Percentiles rank a stretch among this genome's conserved stretches.
phyloP scores from a whole-genome alignment of 768 basidiomycete species.

The Dacryopinax primogenitus region DNA sequence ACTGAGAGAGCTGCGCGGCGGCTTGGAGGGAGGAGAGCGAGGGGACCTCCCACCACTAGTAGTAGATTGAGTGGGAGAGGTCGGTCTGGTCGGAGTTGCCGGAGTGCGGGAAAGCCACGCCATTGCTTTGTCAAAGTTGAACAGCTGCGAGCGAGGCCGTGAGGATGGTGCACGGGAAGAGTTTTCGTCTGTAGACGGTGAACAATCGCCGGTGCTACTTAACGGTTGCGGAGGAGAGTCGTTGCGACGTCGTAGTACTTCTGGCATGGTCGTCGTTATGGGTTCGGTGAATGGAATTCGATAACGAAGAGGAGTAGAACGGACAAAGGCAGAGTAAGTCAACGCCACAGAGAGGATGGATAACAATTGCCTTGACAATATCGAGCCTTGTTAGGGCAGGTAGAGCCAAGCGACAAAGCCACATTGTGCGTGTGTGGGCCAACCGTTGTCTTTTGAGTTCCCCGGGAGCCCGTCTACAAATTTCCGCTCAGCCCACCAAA shows the following conservation, averaged over 20 bases:
- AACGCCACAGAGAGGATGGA: not conserved
- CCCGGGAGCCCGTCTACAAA: too few relatives aligned
- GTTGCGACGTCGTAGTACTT: not conserved
- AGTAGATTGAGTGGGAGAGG: not conserved
- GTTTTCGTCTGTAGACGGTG: not conserved
- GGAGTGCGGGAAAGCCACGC: not conserved
- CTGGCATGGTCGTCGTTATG: slow-evolving; percentile 1
- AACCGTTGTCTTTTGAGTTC: not conserved
- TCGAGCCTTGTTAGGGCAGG: not conserved
- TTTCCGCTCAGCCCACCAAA: not conserved
- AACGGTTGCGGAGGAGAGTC: not conserved
- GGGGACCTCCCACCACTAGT: not conserved
- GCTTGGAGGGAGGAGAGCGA: not conserved
- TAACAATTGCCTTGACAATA: not conserved
- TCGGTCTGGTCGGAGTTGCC: not conserved
- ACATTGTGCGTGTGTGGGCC: not conserved
- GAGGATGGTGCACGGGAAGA: not conserved
- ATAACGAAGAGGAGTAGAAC: not conserved
- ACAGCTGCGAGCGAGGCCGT: not conserved
- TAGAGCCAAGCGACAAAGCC: not conserved
- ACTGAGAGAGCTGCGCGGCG: not conserved
- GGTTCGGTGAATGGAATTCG: not conserved
- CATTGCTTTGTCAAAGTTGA: not conserved
- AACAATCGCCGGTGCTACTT: not conserved
- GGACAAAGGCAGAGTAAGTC: not conserved